phyloP scores from a whole-genome alignment of 768 basidiomycete genomes.

The Suillus clintonianus region DNA sequence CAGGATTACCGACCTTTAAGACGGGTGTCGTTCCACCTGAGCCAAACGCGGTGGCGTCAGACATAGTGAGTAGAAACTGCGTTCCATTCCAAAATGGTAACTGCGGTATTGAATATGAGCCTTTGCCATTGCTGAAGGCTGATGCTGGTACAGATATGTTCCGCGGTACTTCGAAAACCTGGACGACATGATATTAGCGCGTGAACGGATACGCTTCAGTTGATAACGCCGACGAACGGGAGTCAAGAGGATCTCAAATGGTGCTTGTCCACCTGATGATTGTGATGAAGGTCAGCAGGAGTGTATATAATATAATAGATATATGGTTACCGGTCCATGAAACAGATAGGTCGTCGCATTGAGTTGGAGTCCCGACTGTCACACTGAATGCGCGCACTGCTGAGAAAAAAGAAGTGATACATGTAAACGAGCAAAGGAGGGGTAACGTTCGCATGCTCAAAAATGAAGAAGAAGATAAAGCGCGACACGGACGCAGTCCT shows the following conservation, averaged over 20 bases:
- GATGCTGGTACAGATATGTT: constrained; percentile 56
- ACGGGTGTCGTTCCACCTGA: constrained; percentile 60
- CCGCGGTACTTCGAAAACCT: constrained; percentile 56
- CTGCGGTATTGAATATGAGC: constrained; percentile 48
- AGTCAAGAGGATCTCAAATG: constrained; percentile 49
- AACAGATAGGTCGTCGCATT: constrained; percentile 64
- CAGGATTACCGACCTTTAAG: constrained; percentile 48
- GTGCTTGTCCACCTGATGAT: constrained; percentile 54
- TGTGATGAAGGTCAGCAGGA: constrained; percentile 7
- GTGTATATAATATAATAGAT: background rate
- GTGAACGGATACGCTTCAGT: background rate
- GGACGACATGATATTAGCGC: constrained; percentile 12
- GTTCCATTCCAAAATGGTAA: constrained; percentile 43
- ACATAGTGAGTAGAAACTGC: constrained; percentile 63
- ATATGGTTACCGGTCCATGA: constrained; percentile 60
- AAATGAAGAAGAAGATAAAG: constrained; percentile 14
- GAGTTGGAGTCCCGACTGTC: constrained; percentile 48
- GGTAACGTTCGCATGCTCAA: constrained; percentile 28
- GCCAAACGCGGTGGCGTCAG: constrained; percentile 69
- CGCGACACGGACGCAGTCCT: constrained; percentile 9
- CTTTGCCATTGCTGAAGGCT: constrained; percentile 55
- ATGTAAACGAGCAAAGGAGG: constrained; percentile 22
- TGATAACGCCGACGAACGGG: constrained; percentile 42
- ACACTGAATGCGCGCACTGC: constrained; percentile 45
- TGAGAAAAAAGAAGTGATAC: constrained; percentile 21